Evolutionary conservation across 495 filamentous ascomycete species (phyloP), one percentile per base, ranked within the genome.

Genomic region (Paragyromitra xinjiangensis): DNA sequence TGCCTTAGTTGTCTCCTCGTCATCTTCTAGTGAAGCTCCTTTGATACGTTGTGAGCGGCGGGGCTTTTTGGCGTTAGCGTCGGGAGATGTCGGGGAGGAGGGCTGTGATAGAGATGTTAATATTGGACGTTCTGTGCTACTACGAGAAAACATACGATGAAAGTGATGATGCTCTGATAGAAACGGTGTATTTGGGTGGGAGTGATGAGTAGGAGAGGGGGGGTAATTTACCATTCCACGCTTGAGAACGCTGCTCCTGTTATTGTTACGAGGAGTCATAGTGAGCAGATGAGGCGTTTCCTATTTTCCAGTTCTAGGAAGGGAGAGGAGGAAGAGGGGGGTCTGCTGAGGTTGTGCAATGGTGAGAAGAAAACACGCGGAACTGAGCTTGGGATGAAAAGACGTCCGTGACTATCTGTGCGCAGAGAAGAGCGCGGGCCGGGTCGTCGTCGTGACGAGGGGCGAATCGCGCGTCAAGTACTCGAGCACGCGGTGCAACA

Each of bases 11-110:
- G 83, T 82, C 62, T 82, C 79, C 61, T 86, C 84, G 45, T 83
- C 83, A 48, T 63, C 66, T 12, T 66, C 59, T 44, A 72, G 56
- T 7, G 85, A 82, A 67, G 87, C 84, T 8, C 86, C 85, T 39
- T 85, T 86, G 45, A 91, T 79, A 59, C 91, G 88, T 66, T 88
- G 84, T 42, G 90, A 91, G 22, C 91, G 87, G 50, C 91, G 88
- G 44, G 89, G 88, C 78, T 92, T 93, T 86, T 93, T 93, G 56
- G 86, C 4, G 19, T 81, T 81, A 37, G 58, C 56, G 14, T 82
- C 78, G 3, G 64, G 63, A 12, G 82, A 83, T n/a, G 80, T 83
- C 4, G 75, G 77, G 2, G 85, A 85, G n/a, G 73, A 76, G 9
- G 75, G 78, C 69, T 71, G 75, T 34, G 44, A 48, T 51, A 34